These are phyloP conservation scores for Hypoxylon perforatum DNA, from an alignment of 495 filamentous ascomycete genomes.

Conservation along the genomic window DNA sequence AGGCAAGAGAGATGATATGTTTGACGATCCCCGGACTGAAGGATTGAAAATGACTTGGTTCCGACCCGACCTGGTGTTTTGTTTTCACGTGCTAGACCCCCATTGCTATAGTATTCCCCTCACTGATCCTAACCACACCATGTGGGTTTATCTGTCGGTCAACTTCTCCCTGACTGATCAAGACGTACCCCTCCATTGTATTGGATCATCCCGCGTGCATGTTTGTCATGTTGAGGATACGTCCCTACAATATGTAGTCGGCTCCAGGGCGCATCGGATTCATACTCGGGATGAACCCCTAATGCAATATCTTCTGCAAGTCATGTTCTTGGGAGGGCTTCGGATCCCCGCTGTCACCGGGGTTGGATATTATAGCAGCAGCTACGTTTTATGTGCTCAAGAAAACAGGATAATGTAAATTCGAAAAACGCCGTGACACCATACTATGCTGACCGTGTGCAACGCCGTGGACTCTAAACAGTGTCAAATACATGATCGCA, in stretches of 20 bases:
- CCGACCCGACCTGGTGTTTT: constrained; percentile 20
- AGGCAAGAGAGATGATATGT: constrained; percentile 36
- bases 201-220: background rate
- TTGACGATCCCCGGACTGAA: constrained; percentile 19
- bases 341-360: constrained; percentile 20
- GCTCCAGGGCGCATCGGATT: background rate
- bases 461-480: constrained; percentile 47
- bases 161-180: constrained; percentile 16
- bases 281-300: constrained; percentile 6
- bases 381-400: constrained; percentile 35
- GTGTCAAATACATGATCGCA: constrained; percentile 55
- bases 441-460: constrained; percentile 59
- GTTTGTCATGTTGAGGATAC: constrained; percentile 4
- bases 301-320: constrained; percentile 24
- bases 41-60: constrained; percentile 19
- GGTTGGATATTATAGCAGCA: constrained; percentile 39
- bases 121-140: constrained; percentile 6
- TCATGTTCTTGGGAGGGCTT: constrained; percentile 12
- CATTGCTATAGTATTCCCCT: constrained; percentile 14
- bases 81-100: constrained; percentile 14
- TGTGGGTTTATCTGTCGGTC: background rate
- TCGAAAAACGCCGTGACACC: constrained; percentile 64
- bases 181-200: constrained; percentile 5
- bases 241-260: constrained; percentile 10
- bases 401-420: constrained; percentile 44